Conservation (phyloP, 192 early-diverging fungal genomes). For the Allomyces javanicus region DNA sequence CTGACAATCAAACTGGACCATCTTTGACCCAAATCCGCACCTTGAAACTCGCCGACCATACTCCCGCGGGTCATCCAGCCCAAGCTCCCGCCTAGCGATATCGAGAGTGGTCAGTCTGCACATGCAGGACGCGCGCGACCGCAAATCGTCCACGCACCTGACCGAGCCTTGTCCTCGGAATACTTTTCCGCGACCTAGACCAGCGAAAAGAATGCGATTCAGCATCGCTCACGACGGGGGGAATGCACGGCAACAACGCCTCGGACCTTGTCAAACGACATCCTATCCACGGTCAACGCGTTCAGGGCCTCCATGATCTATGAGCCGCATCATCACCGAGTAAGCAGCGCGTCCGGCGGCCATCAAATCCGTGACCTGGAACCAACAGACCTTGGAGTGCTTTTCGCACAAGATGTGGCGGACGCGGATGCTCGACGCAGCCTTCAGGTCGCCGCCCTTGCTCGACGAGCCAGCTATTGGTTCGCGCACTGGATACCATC, state of each 20-base stretch:
- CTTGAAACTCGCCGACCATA: neutral
- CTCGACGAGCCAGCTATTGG: neutral
- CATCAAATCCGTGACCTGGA: too few species aligned
- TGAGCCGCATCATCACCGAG: too few species aligned
- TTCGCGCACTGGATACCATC: too few species aligned
- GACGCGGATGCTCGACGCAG: conserved; percentile 13
- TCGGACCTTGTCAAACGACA: conserved; percentile 9
- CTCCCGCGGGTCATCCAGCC: conserved; percentile 11
- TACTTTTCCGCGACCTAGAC: conserved; percentile 9
- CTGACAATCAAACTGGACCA: neutral
- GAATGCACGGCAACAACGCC: too few species aligned
- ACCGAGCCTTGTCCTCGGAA: conserved; percentile 15
- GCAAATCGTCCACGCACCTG: conserved; percentile 3
- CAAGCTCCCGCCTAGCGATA: neutral
- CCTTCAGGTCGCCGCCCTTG: conserved; percentile 10
- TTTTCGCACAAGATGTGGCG: conserved; percentile 19
- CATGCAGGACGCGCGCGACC: too few species aligned
- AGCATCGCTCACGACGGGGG: too few species aligned
- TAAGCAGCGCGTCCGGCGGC: too few species aligned
- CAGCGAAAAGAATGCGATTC: too few species aligned
- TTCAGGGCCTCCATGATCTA: conserved; percentile 13
- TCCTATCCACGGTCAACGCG: conserved; percentile 5
- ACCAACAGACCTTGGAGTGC: conserved; percentile 6
- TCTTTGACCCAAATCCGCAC: neutral
- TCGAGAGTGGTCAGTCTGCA: too few species aligned